These are phyloP conservation scores for Venturia aucupariae DNA, from an alignment of 2,329 filamentous ascomycete species.

Conservation along the genomic window DNA sequence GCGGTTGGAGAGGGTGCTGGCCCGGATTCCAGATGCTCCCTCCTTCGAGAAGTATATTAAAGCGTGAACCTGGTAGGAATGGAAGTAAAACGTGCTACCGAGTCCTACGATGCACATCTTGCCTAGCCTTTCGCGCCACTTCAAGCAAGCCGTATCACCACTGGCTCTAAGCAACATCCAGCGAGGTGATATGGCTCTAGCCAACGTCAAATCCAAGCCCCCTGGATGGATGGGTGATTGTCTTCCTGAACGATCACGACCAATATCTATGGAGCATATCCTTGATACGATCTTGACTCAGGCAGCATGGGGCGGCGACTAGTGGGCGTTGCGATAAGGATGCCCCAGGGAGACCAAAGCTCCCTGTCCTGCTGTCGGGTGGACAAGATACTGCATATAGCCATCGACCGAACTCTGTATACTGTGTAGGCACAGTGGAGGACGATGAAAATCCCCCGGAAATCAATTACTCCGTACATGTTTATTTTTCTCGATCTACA, in stretches of 20 bases:
- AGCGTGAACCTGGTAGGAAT: not conserved
- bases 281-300: not conserved
- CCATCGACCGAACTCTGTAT: not conserved
- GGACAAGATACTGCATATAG: not conserved
- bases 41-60: not conserved
- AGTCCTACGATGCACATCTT: not conserved
- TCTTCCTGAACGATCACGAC: not conserved
- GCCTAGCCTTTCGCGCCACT: not conserved
- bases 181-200: too few species aligned
- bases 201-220: too few species aligned
- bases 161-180: not conserved
- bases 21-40: not conserved
- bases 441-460: not conserved
- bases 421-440: too few species aligned
- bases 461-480: too few species aligned
- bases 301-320: not conserved
- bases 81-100: not conserved
- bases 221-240: not conserved
- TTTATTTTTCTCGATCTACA: not conserved
- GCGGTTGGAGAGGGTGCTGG: not conserved
- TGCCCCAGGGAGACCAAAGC: not conserved
- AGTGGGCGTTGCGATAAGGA: not conserved
- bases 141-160: not conserved
- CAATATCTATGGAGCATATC: not conserved
- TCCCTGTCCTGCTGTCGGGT: not conserved